phyloP scores from a whole-genome alignment of 2,329 filamentous ascomycete genomes.

The Ambrosiella cleistominuta region DNA sequence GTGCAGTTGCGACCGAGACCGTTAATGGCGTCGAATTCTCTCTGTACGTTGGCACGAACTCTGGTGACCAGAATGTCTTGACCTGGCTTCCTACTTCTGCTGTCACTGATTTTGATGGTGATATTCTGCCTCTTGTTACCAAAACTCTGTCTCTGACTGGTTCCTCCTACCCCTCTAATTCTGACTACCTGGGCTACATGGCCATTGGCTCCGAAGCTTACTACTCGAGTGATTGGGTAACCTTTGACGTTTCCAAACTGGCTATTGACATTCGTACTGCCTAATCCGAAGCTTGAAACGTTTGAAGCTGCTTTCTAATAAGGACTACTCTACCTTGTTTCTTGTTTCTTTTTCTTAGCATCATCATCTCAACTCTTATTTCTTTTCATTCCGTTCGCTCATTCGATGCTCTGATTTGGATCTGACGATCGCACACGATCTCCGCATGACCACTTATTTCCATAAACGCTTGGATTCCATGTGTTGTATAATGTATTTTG shows the following conservation, averaged over 20 bases:
- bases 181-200: slow-evolving; percentile 34
- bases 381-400: background rate
- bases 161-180: slow-evolving; percentile 22
- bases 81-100: slow-evolving; percentile 28
- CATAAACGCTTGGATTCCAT: background rate
- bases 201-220: slow-evolving; percentile 35
- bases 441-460: slow-evolving; percentile 2
- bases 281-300: background rate
- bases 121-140: slow-evolving; percentile 28
- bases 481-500: slow-evolving; percentile 3
- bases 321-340: background rate
- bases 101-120: slow-evolving; percentile 26
- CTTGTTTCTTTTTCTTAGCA: background rate
- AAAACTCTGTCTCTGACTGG: slow-evolving; percentile 19
- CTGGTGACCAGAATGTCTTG: slow-evolving; percentile 26
- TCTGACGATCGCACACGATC: slow-evolving; percentile 1
- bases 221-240: slow-evolving; percentile 26
- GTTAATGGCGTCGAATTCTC: slow-evolving; percentile 27
- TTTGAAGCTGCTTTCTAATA: background rate
- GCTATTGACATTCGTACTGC: slow-evolving; percentile 22
- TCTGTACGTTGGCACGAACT: slow-evolving; percentile 27
- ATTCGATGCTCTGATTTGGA: background rate
- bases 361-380: slow-evolving; percentile 2
- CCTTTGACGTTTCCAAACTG: slow-evolving; percentile 27
- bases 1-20: slow-evolving; percentile 19